Conservation (phyloP, 306 rosid genomes). For the Bauhinia variegata region DNA sequence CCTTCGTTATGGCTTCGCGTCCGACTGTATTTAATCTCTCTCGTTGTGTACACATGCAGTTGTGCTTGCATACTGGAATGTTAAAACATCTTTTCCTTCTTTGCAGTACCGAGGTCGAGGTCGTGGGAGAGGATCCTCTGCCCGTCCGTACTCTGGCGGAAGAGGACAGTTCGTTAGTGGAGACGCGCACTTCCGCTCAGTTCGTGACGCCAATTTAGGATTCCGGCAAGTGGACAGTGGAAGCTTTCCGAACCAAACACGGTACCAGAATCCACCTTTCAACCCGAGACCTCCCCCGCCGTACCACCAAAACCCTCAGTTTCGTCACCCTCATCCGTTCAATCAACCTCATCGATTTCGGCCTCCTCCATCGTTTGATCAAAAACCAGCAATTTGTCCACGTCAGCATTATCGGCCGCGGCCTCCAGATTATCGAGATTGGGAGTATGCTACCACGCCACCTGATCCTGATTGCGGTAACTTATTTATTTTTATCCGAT, state of each 20-base stretch:
- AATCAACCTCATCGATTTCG: conserved; percentile 17
- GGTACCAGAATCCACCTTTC: conserved; percentile 26
- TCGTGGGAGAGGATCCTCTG: conserved; percentile 58
- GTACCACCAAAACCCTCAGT: conserved; percentile 31
- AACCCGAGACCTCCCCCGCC: conserved; percentile 28
- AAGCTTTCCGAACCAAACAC: conserved; percentile 43
- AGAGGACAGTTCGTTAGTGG: conserved; percentile 55
- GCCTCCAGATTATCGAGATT: conserved; percentile 63
- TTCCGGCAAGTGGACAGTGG: conserved; percentile 55
- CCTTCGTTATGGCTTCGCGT: conserved; percentile 53
- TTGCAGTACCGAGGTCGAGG: conserved; percentile 71
- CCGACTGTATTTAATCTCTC: conserved; percentile 45
- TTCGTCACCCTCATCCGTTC: conserved; percentile 26
- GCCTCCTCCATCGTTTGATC: conserved; percentile 20
- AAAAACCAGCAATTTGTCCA: background rate
- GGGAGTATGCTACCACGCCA: conserved; percentile 66
- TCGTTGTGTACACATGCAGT: background rate
- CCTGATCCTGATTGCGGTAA: conserved; percentile 62
- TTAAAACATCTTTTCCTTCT: conserved; percentile 14
- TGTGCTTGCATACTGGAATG: background rate
- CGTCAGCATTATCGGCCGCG: conserved; percentile 35
- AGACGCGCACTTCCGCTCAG: conserved; percentile 60
- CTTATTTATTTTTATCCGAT: conserved; percentile 1
- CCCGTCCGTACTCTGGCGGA: conserved; percentile 46
- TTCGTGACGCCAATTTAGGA: conserved; percentile 60